Percentiles rank a stretch among this genome's conserved stretches.
Evolutionary conservation across 169 alveolate genomes (phyloP).

Genomic region (Babesia microti): DNA sequence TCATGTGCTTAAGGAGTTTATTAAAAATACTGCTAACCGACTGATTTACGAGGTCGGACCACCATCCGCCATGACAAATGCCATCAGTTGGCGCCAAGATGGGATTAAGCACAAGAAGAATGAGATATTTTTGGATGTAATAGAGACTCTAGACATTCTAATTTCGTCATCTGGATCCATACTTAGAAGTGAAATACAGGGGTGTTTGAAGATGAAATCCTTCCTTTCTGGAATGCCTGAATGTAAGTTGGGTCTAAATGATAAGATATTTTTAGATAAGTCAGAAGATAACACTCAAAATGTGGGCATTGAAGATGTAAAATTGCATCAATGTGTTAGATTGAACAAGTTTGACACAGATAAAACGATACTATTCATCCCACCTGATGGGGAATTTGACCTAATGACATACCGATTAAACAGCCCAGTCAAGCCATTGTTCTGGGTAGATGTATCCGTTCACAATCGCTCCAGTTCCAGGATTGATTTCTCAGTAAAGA

Average conservation of each 20-base stretch:
- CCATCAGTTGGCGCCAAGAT: constrained; percentile 88
- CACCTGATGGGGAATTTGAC: constrained; percentile 99
- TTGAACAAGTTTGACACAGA: constrained; percentile 73
- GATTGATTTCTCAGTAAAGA: constrained; percentile 85
- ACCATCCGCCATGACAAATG: constrained; percentile 87
- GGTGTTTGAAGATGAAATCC: constrained; percentile 89
- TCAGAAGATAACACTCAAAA: constrained; percentile 17
- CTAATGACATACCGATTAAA: constrained; percentile 94
- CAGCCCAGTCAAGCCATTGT: constrained; percentile 88
- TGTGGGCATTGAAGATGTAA: constrained; percentile 96
- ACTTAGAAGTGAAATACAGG: constrained; percentile 91
- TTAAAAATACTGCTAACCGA: constrained; percentile 77
- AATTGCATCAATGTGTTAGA: constrained; percentile 95
- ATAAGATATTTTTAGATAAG: constrained; percentile 73
- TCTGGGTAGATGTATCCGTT: constrained; percentile 88
- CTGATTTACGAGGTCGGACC: constrained; percentile 65
- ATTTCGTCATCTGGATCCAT: constrained; percentile 77
- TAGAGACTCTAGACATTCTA: constrained; percentile 89
- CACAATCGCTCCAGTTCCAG: constrained; percentile 80
- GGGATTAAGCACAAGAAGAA: constrained; percentile 96
- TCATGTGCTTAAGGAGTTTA: constrained; percentile 50
- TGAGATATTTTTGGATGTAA: constrained; percentile 96
- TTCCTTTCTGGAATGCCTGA: constrained; percentile 98
- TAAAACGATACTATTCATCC: constrained; percentile 92
- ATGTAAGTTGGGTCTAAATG: constrained; percentile 94